Conservation (phyloP, 495 filamentous ascomycete genomes). For the Penicillium pulvis region DNA sequence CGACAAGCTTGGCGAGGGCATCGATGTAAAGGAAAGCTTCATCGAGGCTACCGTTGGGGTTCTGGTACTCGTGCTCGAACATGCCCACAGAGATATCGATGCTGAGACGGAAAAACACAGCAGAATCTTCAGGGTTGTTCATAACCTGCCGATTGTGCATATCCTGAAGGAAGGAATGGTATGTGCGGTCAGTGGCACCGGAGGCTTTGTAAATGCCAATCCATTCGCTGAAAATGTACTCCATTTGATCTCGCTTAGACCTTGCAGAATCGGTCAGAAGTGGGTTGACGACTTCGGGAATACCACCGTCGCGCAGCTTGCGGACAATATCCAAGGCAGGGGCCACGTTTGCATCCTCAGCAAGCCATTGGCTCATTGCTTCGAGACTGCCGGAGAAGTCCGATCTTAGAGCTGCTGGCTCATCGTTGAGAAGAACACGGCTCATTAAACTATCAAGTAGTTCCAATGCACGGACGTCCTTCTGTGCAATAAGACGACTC, state of each 20-base stretch:
- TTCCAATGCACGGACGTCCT: slow-evolving; percentile 68
- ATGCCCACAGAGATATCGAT: slow-evolving; percentile 76
- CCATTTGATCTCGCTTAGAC: slow-evolving; percentile 74
- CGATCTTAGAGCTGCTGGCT: slow-evolving; percentile 72
- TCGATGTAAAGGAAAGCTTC: slow-evolving; percentile 79
- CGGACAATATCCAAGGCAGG: slow-evolving; percentile 67
- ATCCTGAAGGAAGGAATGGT: slow-evolving; percentile 80
- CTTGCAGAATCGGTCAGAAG: slow-evolving; percentile 51
- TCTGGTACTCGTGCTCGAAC: slow-evolving; percentile 67
- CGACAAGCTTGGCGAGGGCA: slow-evolving; percentile 81
- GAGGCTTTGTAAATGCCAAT: slow-evolving; percentile 75
- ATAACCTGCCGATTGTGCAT: slow-evolving; percentile 73
- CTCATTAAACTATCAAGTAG: slow-evolving; percentile 77
- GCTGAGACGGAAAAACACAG: slow-evolving; percentile 76
- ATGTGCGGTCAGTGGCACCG: slow-evolving; percentile 68
- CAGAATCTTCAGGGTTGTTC: slow-evolving; percentile 68
- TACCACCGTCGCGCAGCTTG: slow-evolving; percentile 66
- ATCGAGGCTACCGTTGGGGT: slow-evolving; percentile 60
- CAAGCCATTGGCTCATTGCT: slow-evolving; percentile 80
- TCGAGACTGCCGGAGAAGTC: slow-evolving; percentile 85
- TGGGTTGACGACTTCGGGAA: slow-evolving; percentile 52
- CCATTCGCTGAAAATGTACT: slow-evolving; percentile 96
- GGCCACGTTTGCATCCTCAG: slow-evolving; percentile 66
- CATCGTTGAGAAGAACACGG: slow-evolving; percentile 72
- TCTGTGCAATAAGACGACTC: slow-evolving; percentile 67